Percentiles rank a stretch among this genome's conserved stretches.
phyloP scores from a whole-genome alignment of 1,139 yeast species.

The Suhomyces chickasaworum region DNA sequence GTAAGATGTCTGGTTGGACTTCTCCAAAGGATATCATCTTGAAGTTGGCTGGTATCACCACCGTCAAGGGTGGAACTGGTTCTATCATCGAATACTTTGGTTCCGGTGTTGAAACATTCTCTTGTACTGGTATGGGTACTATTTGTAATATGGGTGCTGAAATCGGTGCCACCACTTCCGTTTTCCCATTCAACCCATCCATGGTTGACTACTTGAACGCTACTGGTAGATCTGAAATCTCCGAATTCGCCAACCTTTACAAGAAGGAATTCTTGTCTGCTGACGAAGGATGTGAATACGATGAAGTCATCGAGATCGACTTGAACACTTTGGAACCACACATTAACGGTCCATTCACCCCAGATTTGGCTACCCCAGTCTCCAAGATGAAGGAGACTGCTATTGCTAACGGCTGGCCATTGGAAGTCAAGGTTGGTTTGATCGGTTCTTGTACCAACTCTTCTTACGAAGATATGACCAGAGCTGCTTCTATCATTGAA shows the following conservation, averaged over 20 bases:
- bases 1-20: slow-evolving; percentile 96
- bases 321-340: slow-evolving; percentile 95
- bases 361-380: slow-evolving; percentile 97
- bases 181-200: slow-evolving; percentile 93
- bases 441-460: slow-evolving; percentile 99
- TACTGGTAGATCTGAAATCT: slow-evolving; percentile 81
- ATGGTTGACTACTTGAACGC: slow-evolving; percentile 89
- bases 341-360: slow-evolving; percentile 98
- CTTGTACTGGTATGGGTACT: slow-evolving; percentile 99
- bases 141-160: slow-evolving; percentile 99
- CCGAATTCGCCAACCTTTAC: slow-evolving; percentile 77
- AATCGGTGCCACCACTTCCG: slow-evolving; percentile 98
- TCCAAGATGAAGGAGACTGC: slow-evolving; percentile 92
- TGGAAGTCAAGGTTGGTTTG: slow-evolving; percentile 91
- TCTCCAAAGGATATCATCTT: slow-evolving; percentile 97
- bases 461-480: slow-evolving; percentile 97
- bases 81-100: slow-evolving; percentile 97
- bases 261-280: slow-evolving; percentile 81
- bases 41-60: slow-evolving; percentile 93
- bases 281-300: slow-evolving; percentile 94
- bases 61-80: slow-evolving; percentile 99
- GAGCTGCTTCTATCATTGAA: slow-evolving; percentile 91
- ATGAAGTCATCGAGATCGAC: slow-evolving; percentile 92
- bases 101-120: slow-evolving; percentile 92
- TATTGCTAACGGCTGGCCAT: slow-evolving; percentile 88